phyloP scores from a whole-genome alignment of 2,329 filamentous ascomycete genomes.

The Aspergillus sp. region DNA sequence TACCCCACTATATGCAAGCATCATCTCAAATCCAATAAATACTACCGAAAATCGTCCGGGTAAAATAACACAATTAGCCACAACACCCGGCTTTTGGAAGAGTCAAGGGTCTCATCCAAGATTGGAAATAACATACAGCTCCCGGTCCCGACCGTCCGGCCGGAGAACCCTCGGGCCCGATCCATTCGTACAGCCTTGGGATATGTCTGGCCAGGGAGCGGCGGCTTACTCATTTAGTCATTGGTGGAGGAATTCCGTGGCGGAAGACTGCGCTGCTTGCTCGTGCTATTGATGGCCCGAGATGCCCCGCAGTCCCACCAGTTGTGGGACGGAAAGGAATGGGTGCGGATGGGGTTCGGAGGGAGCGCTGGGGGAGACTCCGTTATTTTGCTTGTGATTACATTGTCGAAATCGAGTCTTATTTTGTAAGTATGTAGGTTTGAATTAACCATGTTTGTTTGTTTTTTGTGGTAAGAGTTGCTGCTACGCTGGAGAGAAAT shows the following conservation, averaged over 20 bases:
- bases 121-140: neutral
- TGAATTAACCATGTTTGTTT: neutral
- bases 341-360: too few species aligned
- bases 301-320: slow-evolving; percentile 20
- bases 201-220: neutral
- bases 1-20: neutral
- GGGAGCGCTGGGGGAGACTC: neutral
- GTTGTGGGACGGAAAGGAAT: neutral
- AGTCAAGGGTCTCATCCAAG: neutral
- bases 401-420: neutral
- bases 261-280: neutral
- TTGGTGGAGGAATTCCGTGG: slow-evolving; percentile 16
- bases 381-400: neutral
- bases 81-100: neutral
- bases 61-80: neutral
- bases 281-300: slow-evolving; percentile 36
- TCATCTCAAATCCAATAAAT: neutral
- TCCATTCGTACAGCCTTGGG: neutral
- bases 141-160: neutral
- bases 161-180: neutral
- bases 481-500: neutral
- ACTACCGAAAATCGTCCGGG: neutral
- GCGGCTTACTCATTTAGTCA: neutral
- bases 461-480: neutral
- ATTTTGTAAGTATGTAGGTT: neutral